Base-by-base conservation (phyloP, 148 eudicot genomes). In the Chenopodium quinoa region DNA sequence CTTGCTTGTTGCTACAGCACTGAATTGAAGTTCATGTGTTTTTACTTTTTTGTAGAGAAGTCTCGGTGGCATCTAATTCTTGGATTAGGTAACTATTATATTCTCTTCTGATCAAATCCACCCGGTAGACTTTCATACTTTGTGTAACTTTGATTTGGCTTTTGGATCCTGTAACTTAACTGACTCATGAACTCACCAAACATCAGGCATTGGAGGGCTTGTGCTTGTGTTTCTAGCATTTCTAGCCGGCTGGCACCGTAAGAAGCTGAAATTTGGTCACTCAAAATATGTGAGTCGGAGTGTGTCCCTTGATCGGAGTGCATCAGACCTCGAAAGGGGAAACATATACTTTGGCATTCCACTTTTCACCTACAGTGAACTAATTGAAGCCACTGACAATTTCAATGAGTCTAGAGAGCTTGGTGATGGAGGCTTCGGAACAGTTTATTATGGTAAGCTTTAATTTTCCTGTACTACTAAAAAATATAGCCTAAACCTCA, bases 391-490 rank as follows among this genome's bases (percentile, higher is more conserved):
- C 46, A 93, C 94, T 2, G 75, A 87, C 62, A 75, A 83, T 47
- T 93, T 93, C 60, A 83, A 86, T 79, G 56, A 84, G 25, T 71
- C 85, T 4, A 86, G 71, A 70, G 93, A 90, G 88, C 89, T 93
- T 31, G 97, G 97, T 44, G 89, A 93, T 79, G 97, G 97, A 67
- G 97, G 92, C 29, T 91, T 86, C 75, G 93, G 94, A 80, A 85
- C 85, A 25, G 94, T 91, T 37, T 90, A 91, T 74, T 64, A 87
- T 72, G 94, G 94, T 91, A 88, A 85, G 83, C 56, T 69, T 68
- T 31, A 62, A 32, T 11, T 12, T 63, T 16, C 37, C 2, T 48
- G 44, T 9, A 75, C 20, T 50, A 10, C 9, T 2, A 78, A 29
- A 60, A 23, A 19, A 25, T 40, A 19, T 19, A 14, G 23, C 72